Base-by-base conservation (phyloP, 2,329 filamentous ascomycete genomes). In the Aspergillus pseudoviridinutans region DNA sequence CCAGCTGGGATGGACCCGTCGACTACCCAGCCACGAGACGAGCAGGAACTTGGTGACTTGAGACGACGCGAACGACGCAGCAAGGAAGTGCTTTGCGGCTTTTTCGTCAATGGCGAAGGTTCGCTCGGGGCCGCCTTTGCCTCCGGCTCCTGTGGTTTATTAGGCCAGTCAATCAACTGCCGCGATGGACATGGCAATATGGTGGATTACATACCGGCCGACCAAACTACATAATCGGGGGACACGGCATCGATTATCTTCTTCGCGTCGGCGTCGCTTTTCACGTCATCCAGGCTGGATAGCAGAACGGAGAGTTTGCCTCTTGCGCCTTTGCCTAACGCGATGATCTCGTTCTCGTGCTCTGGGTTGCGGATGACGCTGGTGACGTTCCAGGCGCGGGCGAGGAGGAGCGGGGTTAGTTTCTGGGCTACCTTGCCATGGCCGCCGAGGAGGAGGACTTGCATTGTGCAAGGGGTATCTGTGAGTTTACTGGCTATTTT, bases 361-460 rank as follows among this genome's bases (percentile, higher is more conserved):
- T 86, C 84, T n/a, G 84, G 78, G 61, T 86, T 84, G 66, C 91
- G 88, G 71, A 95, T 87, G 59, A 94, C 79, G 71, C 87, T 90
- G 58, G 88, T 92, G 54, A 95, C 88, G 63, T 84, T 84, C 88
- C 90, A 93, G 35, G 84, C 84, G 63, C 87, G 85, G 52, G 85
- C 80, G 46, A 94, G 84, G 7, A 95, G 85, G 58, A 92, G 81
- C 1, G 88, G 89, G 8, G 90, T 94, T 42, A 94, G 82, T 47
- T 87, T 77, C 58, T 90, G 84, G 63, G 90, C 84, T 58, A 94
- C 76, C 71, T 92, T 91, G 76, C 91, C 91, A 77, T 92, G 90
- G 67, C 90, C 91, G 68, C 90, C 90, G 61, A 94, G 84, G 63
- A 94, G 76, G 59, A 92, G 85, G 58, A 92, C 84, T 79, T 73